Evolutionary conservation across 2,329 filamentous ascomycete genomes (phyloP), one percentile per base, ranked within the genome.

Genomic region (Leptodontidium sp.): DNA sequence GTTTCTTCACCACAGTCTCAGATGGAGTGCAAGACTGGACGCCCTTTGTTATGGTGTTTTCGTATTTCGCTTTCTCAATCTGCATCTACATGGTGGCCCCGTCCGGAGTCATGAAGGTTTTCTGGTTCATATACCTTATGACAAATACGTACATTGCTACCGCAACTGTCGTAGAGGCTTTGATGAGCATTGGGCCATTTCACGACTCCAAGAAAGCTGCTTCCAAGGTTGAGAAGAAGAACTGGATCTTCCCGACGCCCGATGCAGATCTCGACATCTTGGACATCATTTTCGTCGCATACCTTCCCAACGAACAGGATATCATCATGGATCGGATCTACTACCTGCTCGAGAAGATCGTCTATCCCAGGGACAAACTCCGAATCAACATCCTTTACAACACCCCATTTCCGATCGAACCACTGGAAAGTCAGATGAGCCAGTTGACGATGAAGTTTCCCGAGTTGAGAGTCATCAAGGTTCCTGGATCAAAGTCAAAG

Each of bases 241-340:
- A 76, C 6, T 82, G 81, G 81, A 70, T 75, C 6, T 82, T 83
- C 64, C 81, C 81, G 14, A 82, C 81, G 11, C 74, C 79, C 12
- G 78, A 82, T 65, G 73, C 77, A 58, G 73, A 82, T 15, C 76
- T 85, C 2, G 79, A 79, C 0, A 79, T 81, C 32, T 77, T 85
- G 21, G 83, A 85, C 69, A 75, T 85, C 50, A 77, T 84, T 64
- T 83, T 85, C 65, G 83, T 85, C 2, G 83, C 83, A 15, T 85
- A 85, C 70, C 77, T 85, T n/a, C 83, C 83, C 5, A 85, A 85
- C 67, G 83, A 85, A 72, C 78, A 83, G 73, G 82, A 84, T 63
- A 85, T 85, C 64, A 83, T 85, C 71, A 79, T 83, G 73, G 82
- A 83, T 59, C 81, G 83, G 9, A 79, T 82, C 15, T 75, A 81